Evolutionary conservation across 495 filamentous ascomycete species (phyloP).

Genomic region (Sordaria brevicollis): DNA sequence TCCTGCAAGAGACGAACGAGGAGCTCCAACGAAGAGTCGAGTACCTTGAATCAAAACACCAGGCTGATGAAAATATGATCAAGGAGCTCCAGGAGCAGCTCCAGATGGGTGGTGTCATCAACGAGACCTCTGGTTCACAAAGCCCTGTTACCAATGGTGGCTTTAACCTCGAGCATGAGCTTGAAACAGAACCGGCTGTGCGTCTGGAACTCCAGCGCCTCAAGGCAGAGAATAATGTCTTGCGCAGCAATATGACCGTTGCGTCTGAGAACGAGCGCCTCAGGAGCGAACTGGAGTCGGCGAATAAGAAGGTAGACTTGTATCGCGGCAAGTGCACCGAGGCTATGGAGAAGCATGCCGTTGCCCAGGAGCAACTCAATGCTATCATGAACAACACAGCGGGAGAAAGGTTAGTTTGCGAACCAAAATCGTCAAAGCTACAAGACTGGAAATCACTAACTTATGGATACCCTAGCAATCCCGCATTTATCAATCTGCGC

Average conservation of each 20-base stretch:
- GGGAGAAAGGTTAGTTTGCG: slow-evolving; percentile 37
- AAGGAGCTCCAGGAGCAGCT: slow-evolving; percentile 37
- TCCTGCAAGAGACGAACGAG: slow-evolving; percentile 21
- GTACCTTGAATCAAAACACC: slow-evolving; percentile 23
- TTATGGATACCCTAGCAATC: slow-evolving; percentile 27
- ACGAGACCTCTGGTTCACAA: slow-evolving; percentile 6
- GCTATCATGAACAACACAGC: slow-evolving; percentile 35
- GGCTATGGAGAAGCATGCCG: slow-evolving; percentile 38
- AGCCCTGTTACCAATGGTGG: slow-evolving; percentile 12
- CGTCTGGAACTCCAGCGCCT: slow-evolving; percentile 39
- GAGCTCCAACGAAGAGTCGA: slow-evolving; percentile 22
- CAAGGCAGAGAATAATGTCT: slow-evolving; percentile 42
- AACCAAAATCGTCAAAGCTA: slow-evolving; percentile 5
- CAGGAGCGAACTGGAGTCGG: slow-evolving; percentile 36
- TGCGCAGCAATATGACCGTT: slow-evolving; percentile 37
- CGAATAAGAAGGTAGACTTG: slow-evolving; percentile 23
- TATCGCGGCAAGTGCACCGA: slow-evolving; percentile 37
- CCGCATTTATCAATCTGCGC: slow-evolving; percentile 27
- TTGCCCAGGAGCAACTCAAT: slow-evolving; percentile 40
- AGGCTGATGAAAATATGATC: slow-evolving; percentile 30
- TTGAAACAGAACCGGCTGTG: slow-evolving; percentile 24
- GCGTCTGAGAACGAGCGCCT: slow-evolving; percentile 40
- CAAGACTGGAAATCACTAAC: slow-evolving; percentile 20
- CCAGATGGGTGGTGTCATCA: slow-evolving; percentile 19
- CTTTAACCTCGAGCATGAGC: slow-evolving; percentile 34